Base-by-base conservation (phyloP, 2,329 filamentous ascomycete species). In the Botrytis byssoidea region DNA sequence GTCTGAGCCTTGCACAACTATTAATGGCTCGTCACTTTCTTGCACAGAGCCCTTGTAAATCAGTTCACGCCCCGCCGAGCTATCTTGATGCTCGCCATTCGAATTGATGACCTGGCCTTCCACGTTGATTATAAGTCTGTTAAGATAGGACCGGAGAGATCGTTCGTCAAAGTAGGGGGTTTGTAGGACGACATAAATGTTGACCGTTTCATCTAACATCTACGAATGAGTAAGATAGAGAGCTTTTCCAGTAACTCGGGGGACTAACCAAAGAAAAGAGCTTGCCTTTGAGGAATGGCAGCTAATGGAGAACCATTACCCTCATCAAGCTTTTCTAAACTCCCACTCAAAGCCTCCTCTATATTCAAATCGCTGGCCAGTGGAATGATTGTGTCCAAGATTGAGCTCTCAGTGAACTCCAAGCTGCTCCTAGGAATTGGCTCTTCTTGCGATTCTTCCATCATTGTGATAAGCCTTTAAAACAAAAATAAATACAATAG, bases 181-280 rank as follows among this genome's bases (percentile, higher is more conserved):
- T 78, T 88, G 88, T 73, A 95, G 86, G 18, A 93, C 85, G 75
- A 94, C 84, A 79, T 92, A 89, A 29, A 94, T 86, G 76, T 90
- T 85, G 73, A 92, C 86, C 40, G 89, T 89, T 84, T 95, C 92
- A 87, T 95, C 92, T 94, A 83, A 74, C 80, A 79, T 84, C 83
- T 87, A 83, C 78, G 79, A 82, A 84, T 87, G 82, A 87, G 87
- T 83, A 84, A 83, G 82, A 83, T 79, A 79, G 76, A 77, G 77
- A 80, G 75, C 77, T 77, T 79, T 77, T 76, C 76, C 78, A 77
- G 73, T 74, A 69, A 71, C 74, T 75, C 73, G 74, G 77, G 77
- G 74, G 65, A 82, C 88, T 77, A 85, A 94, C 92, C 92, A 80
- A 94, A 93, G 80, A 93, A 92, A 57, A 95, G 84, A 72, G 87